phyloP scores from a whole-genome alignment of 257 asterid genomes.

The Ligustrum vulgare region DNA sequence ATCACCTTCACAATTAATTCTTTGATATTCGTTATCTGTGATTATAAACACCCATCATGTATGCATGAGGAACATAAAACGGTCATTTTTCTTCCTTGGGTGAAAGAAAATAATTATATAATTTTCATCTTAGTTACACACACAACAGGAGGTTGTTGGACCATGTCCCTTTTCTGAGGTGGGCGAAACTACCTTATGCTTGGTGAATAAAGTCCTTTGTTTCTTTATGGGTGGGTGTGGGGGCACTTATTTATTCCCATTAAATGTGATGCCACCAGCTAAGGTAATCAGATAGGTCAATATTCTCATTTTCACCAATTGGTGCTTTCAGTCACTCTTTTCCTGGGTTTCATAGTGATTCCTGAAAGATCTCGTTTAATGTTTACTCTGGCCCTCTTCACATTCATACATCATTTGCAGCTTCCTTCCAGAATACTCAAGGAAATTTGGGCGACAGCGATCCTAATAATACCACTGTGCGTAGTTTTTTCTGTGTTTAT shows the following conservation, averaged over 20 bases:
- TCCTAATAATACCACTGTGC: conserved; percentile 86
- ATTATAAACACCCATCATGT: background rate
- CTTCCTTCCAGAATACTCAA: conserved; percentile 59
- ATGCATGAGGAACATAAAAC: too few species aligned
- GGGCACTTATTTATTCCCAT: background rate
- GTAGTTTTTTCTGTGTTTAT: conserved; percentile 37
- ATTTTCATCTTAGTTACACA: background rate
- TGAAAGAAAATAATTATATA: too few species aligned
- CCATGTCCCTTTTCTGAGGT: background rate
- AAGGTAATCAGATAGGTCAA: background rate
- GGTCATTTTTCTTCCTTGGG: background rate
- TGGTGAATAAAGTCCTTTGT: background rate
- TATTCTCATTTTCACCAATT: background rate
- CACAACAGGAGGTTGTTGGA: background rate
- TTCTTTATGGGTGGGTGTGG: background rate
- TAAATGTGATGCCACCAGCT: background rate
- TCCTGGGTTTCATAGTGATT: background rate
- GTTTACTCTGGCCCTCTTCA: conserved; percentile 22
- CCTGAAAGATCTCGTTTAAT: background rate
- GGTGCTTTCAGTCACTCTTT: background rate
- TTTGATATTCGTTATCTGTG: background rate
- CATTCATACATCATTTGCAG: conserved; percentile 51
- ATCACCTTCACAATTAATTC: background rate
- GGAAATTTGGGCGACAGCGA: conserved; percentile 82
- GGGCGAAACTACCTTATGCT: background rate